Percentiles rank a stretch among this genome's conserved stretches.
These are phyloP conservation scores for Thalia dealbata DNA, from an alignment of 176 grass and related monocot genomes.

Conservation along the genomic window DNA sequence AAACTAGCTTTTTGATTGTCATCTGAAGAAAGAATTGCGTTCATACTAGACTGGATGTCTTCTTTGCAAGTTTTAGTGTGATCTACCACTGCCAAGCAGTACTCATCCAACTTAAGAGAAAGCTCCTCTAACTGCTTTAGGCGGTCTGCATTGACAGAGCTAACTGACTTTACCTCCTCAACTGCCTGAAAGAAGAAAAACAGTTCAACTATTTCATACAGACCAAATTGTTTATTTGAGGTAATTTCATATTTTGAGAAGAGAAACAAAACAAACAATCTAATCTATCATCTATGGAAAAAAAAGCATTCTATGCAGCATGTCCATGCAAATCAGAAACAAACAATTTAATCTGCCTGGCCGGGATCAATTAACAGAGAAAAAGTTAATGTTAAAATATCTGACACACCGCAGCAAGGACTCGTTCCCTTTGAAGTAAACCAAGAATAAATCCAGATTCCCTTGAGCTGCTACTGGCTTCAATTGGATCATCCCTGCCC, in stretches of 20 bases:
- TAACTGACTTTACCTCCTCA: conserved; percentile 79
- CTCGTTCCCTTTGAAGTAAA: conserved; percentile 83
- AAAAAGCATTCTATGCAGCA: neutral
- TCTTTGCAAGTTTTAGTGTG: conserved; percentile 70
- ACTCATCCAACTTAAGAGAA: conserved; percentile 58
- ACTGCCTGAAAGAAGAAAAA: conserved; percentile 46
- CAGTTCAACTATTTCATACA: conserved; percentile 18
- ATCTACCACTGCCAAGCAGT: conserved; percentile 44
- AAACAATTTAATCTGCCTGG: neutral
- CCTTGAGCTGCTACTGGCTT: conserved; percentile 51
- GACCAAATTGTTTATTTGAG: conserved; percentile 13
- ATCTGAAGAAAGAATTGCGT: conserved; percentile 61
- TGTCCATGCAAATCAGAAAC: neutral
- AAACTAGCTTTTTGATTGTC: conserved; percentile 71
- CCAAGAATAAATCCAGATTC: conserved; percentile 80
- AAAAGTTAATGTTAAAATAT: neutral
- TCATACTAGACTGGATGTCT: conserved; percentile 69
- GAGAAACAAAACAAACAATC: neutral
- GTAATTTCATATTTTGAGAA: neutral
- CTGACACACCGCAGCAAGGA: conserved; percentile 53
- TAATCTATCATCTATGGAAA: conserved; percentile 14
- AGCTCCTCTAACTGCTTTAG: conserved; percentile 85
- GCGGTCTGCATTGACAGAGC: conserved; percentile 54
- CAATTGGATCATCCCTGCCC: conserved; percentile 51
- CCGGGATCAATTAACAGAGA: neutral